A percentile compares a stretch with the other conserved stretches of the same genome.
Conservation (phyloP, 352 stramenopile species). For the Plasmopara viticola region DNA sequence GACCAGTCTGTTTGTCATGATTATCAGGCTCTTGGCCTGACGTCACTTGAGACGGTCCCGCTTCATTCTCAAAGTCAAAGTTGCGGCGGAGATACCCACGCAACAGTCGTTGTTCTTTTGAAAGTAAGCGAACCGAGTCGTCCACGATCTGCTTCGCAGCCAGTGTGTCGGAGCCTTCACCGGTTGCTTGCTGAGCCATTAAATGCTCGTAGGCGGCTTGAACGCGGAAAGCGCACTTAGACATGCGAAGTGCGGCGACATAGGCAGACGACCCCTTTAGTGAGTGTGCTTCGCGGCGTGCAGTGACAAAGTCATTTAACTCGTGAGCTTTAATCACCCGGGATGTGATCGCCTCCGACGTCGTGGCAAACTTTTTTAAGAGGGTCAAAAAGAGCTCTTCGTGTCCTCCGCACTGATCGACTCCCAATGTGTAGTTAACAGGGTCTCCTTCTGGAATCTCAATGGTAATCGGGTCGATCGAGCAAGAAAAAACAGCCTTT, state of each 20-base stretch:
- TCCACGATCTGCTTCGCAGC: too few species aligned
- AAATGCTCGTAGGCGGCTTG: slow-evolving; percentile 61
- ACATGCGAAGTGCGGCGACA: slow-evolving; percentile 74
- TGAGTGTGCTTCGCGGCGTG: slow-evolving; percentile 73
- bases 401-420: slow-evolving; percentile 79
- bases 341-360: slow-evolving; percentile 68
- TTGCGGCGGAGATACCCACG: too few species aligned
- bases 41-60: too few species aligned
- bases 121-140: too few species aligned
- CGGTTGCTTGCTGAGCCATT: too few species aligned
- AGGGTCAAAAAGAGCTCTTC: slow-evolving; percentile 79
- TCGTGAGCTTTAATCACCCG: slow-evolving; percentile 61
- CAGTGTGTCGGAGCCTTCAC: too few species aligned
- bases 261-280: slow-evolving; percentile 83
- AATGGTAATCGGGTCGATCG: slow-evolving; percentile 55
- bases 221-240: slow-evolving; percentile 73
- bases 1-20: too few species aligned
- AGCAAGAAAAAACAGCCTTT: slow-evolving; percentile 31
- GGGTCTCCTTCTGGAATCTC: slow-evolving; percentile 71
- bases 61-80: too few species aligned
- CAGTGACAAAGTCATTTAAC: slow-evolving; percentile 45
- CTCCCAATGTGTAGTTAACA: slow-evolving; percentile 70
- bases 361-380: slow-evolving; percentile 68
- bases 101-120: too few species aligned
- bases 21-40: too few species aligned